These are phyloP conservation scores for Cryptosporidium ryanae DNA, from an alignment of 169 alveolate genomes.

Conservation along the genomic window DNA sequence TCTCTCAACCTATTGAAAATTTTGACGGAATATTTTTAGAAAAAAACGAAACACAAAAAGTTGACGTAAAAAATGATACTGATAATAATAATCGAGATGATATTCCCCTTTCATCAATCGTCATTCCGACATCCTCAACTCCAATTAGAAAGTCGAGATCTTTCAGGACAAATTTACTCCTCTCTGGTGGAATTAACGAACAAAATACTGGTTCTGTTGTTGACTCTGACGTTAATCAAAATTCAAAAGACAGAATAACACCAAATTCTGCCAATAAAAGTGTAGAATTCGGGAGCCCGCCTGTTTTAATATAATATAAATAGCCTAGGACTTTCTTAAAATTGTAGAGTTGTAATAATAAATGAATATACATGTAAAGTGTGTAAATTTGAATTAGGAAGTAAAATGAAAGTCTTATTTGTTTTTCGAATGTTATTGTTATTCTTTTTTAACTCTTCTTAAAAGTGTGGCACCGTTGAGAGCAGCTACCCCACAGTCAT, in stretches of 20 bases:
- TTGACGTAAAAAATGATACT: background rate
- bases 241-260: background rate
- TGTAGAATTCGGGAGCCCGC: slow-evolving; percentile 39
- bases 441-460: no score
- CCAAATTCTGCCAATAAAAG: background rate
- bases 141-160: slow-evolving; percentile 54
- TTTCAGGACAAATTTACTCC: background rate
- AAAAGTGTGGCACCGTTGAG: no score
- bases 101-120: slow-evolving; percentile 40
- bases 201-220: background rate
- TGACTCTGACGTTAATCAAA: background rate
- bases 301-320: slow-evolving; percentile 38
- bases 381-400: background rate
- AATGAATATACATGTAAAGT: background rate
- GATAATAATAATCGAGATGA: background rate
- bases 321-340: background rate
- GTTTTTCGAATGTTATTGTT: no score
- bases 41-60: background rate
- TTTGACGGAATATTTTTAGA: slow-evolving; percentile 58
- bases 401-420: background rate
- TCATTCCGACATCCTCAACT: slow-evolving; percentile 62
- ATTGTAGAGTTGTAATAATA: no score
- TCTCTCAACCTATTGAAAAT: slow-evolving; percentile 56
- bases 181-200: background rate
- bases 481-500: no score